Evolutionary conservation across 805 yeast genomes (phyloP).

Genomic region (Candida verbasci): DNA sequence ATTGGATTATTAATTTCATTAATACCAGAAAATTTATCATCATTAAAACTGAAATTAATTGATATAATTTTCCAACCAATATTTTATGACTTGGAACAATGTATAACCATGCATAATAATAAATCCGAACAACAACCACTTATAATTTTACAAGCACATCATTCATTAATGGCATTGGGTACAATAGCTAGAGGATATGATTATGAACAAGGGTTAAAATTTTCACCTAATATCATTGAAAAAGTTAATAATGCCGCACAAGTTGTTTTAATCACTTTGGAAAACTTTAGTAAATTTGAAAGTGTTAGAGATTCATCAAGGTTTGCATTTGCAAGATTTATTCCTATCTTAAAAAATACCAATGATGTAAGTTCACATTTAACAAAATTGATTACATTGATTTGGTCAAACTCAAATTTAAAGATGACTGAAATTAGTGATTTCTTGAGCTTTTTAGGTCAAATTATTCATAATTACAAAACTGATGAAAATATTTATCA

Average conservation of each 20-base stretch:
- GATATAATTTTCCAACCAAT: constrained; percentile 73
- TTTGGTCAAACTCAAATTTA: constrained; percentile 53
- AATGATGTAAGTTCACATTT: constrained; percentile 39
- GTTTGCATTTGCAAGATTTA: constrained; percentile 81
- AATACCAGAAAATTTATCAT: constrained; percentile 15
- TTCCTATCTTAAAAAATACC: constrained; percentile 64
- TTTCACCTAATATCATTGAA: constrained; percentile 34
- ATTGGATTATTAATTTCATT: constrained; percentile 70
- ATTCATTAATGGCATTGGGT: constrained; percentile 82
- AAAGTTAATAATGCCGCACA: constrained; percentile 65
- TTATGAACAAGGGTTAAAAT: constrained; percentile 35
- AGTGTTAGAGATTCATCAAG: constrained; percentile 80
- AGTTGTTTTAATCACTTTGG: constrained; percentile 79
- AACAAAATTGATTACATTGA: constrained; percentile 63
- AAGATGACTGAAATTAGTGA: constrained; percentile 67
- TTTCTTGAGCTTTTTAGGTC: constrained; percentile 82
- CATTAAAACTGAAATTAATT: constrained; percentile 41
- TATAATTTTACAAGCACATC: constrained; percentile 73
- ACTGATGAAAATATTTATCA: constrained; percentile 65
- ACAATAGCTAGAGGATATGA: constrained; percentile 86
- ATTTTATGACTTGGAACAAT: constrained; percentile 63
- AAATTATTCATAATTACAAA: constrained; percentile 74
- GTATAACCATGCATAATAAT: constrained; percentile 32
- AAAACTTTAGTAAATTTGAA: constrained; percentile 62
- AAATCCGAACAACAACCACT: constrained; percentile 20